Evolutionary conservation across 768 basidiomycete species (phyloP).

Genomic region (Mycena pura): DNA sequence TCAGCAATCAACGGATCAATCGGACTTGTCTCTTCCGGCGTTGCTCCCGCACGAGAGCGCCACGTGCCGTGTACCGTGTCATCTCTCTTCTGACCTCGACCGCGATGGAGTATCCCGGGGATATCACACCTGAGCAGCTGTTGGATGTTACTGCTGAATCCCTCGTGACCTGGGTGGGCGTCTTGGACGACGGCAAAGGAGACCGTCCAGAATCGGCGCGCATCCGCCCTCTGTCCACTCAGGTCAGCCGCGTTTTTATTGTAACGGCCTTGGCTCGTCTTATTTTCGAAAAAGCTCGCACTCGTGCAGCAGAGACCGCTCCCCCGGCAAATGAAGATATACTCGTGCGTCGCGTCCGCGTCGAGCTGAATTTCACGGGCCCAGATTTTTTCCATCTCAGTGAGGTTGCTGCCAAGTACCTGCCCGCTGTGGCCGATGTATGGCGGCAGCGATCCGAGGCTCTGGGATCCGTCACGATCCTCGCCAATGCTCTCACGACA

Average conservation of each 20-base stretch:
- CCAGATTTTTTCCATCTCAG: slow-evolving; percentile 23
- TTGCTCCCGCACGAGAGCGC: too few species aligned
- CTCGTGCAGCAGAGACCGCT: slow-evolving; percentile 8
- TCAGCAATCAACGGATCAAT: too few species aligned
- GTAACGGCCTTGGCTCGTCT: not conserved
- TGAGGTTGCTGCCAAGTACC: slow-evolving; percentile 47
- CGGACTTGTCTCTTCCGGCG: too few species aligned
- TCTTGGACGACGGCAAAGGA: not conserved
- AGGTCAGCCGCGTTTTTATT: not conserved
- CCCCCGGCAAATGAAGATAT: slow-evolving; percentile 10
- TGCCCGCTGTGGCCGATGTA: slow-evolving; percentile 40
- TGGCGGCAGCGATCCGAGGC: slow-evolving; percentile 34
- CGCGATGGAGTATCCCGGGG: slow-evolving; percentile 4
- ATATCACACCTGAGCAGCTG: slow-evolving; percentile 13
- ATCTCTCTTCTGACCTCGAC: too few species aligned
- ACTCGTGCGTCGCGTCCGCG: slow-evolving; percentile 10
- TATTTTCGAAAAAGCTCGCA: slow-evolving; percentile 1
- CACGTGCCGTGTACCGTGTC: slow-evolving; percentile 13
- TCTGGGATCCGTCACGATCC: slow-evolving; percentile 32
- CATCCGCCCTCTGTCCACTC: not conserved
- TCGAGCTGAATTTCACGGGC: not conserved
- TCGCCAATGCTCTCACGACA: slow-evolving; percentile 43
- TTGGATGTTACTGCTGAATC: slow-evolving; percentile 22
- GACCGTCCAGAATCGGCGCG: slow-evolving; percentile 7
- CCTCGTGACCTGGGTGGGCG: slow-evolving; percentile 16